These are phyloP conservation scores for Candida andamanensis DNA, from an alignment of 805 yeast species.

Conservation along the genomic window DNA sequence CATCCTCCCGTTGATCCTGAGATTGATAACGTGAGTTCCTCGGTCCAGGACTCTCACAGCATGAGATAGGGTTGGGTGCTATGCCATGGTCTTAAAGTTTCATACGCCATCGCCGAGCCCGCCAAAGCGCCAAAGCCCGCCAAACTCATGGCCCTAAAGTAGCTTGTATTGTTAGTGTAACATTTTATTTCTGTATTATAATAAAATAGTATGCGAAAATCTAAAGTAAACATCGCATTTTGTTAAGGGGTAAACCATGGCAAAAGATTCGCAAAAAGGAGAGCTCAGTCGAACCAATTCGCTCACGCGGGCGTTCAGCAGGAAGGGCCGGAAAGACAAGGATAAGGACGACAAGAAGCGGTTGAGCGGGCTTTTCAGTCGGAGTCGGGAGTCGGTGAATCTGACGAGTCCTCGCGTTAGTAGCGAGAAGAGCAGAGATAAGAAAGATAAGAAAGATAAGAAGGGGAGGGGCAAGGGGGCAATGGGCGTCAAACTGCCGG, in stretches of 20 bases:
- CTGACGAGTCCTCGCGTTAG: constrained; percentile 3
- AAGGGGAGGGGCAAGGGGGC: neutral
- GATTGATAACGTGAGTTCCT: constrained; percentile 41
- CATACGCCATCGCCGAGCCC: neutral
- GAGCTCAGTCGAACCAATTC: constrained; percentile 5
- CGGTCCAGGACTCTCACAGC: constrained; percentile 39
- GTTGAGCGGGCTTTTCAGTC: constrained; percentile 11
- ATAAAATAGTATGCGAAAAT: too few relatives aligned
- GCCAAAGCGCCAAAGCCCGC: too few relatives aligned
- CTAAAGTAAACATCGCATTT: too few relatives aligned
- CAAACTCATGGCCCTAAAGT: too few relatives aligned
- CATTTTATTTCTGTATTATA: too few relatives aligned
- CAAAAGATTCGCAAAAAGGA: constrained; percentile 1
- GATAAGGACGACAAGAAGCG: constrained; percentile 13
- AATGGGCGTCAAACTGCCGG: too few relatives aligned
- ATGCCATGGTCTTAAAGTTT: neutral
- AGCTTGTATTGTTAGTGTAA: too few relatives aligned
- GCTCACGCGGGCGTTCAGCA: constrained; percentile 6
- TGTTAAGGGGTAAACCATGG: too few relatives aligned
- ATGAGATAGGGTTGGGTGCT: constrained; percentile 5
- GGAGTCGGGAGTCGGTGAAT: constrained; percentile 7
- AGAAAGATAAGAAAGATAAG: constrained; percentile 2
- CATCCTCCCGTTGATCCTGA: constrained; percentile 36
- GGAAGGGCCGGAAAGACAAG: constrained; percentile 5
- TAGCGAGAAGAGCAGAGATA: neutral